Percentiles rank a stretch among this genome's conserved stretches.
phyloP scores from a whole-genome alignment of 352 stramenopile genomes.

The Globisporangium heterothallicum region DNA sequence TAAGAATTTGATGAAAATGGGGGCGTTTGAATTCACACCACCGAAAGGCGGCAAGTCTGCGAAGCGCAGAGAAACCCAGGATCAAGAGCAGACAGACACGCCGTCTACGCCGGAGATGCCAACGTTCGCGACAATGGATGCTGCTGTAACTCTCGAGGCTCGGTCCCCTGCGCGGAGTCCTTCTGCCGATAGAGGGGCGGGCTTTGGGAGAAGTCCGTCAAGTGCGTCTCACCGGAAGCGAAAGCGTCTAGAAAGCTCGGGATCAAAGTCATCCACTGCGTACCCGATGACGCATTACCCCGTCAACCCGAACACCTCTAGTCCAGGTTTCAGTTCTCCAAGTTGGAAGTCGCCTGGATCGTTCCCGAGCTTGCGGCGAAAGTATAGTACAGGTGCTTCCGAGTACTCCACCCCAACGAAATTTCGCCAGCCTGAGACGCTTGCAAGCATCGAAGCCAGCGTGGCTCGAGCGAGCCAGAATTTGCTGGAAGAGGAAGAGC shows the following conservation, averaged over 20 bases:
- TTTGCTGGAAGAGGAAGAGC: slow-evolving; percentile 47
- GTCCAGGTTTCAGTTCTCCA: slow-evolving; percentile 14
- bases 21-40: slow-evolving; percentile 72
- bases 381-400: slow-evolving; percentile 45
- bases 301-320: slow-evolving; percentile 15
- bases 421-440: slow-evolving; percentile 20
- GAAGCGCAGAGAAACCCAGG: slow-evolving; percentile 17
- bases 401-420: slow-evolving; percentile 43
- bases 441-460: slow-evolving; percentile 25
- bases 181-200: background rate
- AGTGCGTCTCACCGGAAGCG: slow-evolving; percentile 39
- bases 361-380: slow-evolving; percentile 50
- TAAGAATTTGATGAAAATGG: slow-evolving; percentile 79
- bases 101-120: slow-evolving; percentile 43
- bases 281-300: slow-evolving; percentile 54
- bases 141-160: slow-evolving; percentile 19
- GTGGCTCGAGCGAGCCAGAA: slow-evolving; percentile 26
- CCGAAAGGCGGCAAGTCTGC: slow-evolving; percentile 26
- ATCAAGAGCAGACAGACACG: slow-evolving; percentile 23
- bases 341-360: slow-evolving; percentile 13
- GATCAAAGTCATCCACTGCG: slow-evolving; percentile 21
- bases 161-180: slow-evolving; percentile 5
- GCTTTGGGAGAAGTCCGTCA: slow-evolving; percentile 14
- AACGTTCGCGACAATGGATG: slow-evolving; percentile 46
- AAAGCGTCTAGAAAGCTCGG: slow-evolving; percentile 24